phyloP scores from a whole-genome alignment of 2,329 filamentous ascomycete genomes.

The Cladosporium austrohemisphaericum region DNA sequence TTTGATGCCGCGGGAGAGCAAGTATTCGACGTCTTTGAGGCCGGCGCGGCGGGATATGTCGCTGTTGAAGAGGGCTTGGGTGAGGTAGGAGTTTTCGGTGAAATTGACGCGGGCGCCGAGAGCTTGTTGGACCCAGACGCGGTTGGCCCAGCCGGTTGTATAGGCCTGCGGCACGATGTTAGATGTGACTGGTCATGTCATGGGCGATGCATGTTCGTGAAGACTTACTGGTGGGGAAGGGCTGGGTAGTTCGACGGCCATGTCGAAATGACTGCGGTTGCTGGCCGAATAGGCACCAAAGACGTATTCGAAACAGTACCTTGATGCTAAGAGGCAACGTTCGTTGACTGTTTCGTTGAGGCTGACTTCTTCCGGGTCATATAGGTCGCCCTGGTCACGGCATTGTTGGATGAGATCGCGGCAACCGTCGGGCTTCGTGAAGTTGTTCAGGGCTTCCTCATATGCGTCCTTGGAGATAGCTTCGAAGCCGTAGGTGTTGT shows the following conservation, averaged over 20 bases:
- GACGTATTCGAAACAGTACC: constrained; percentile 21
- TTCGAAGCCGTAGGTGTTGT: constrained; percentile 62
- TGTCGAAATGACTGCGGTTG: constrained; percentile 24
- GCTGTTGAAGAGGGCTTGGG: constrained; percentile 19
- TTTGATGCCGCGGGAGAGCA: constrained; percentile 25
- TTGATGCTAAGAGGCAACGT: constrained; percentile 36
- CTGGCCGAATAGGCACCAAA: constrained; percentile 14
- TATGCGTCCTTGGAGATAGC: constrained; percentile 48
- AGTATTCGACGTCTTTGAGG: constrained; percentile 25
- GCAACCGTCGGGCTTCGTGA: constrained; percentile 50
- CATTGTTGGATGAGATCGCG: constrained; percentile 48
- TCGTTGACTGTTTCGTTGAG: constrained; percentile 37
- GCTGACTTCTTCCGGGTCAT: constrained; percentile 48
- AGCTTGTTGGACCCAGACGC: constrained; percentile 40
- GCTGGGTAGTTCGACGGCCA: constrained; percentile 23
- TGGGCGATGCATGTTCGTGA: too few relatives aligned
- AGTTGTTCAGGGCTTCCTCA: constrained; percentile 36
- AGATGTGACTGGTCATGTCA: too few relatives aligned
- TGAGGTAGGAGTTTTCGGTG: constrained; percentile 26
- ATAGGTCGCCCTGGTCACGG: constrained; percentile 42
- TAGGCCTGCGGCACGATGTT: too few relatives aligned
- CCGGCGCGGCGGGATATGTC: constrained; percentile 22
- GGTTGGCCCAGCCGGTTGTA: constrained; percentile 44
- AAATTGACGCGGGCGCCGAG: constrained; percentile 49
- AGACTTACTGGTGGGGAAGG: constrained; percentile 22